Evolutionary conservation across 2,329 filamentous ascomycete genomes (phyloP).

Genomic region (Botrytis aclada): DNA sequence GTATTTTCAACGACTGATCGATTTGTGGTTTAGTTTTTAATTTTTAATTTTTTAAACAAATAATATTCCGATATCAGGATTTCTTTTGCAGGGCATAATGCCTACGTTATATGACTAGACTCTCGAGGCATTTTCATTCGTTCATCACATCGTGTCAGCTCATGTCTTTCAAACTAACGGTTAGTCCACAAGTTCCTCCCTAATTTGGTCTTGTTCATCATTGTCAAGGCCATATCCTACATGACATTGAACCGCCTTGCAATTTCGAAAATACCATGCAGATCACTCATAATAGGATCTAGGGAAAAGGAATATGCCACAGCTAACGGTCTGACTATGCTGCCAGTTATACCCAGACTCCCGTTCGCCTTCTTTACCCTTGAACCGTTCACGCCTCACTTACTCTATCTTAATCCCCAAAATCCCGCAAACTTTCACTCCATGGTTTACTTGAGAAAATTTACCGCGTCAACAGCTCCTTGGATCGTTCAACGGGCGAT

Average conservation of each 20-base stretch:
- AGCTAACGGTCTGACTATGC: not conserved
- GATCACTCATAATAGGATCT: not conserved
- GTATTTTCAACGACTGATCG: not conserved
- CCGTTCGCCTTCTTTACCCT: not conserved
- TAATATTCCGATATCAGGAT: not conserved
- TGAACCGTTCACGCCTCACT: not conserved
- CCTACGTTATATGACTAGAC: not conserved
- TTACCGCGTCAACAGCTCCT: not conserved
- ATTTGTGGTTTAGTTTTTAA: not conserved
- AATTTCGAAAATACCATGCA: not conserved
- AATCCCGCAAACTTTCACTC: not conserved
- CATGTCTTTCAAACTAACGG: not conserved
- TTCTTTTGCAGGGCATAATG: not conserved
- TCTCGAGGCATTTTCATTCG: not conserved
- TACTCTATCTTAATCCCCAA: not conserved
- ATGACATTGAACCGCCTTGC: not conserved
- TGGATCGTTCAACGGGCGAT: not conserved
- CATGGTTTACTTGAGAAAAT: not conserved
- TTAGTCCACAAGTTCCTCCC: not conserved
- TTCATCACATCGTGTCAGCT: not conserved
- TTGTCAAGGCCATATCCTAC: not conserved
- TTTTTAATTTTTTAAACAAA: not conserved
- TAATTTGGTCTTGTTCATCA: not conserved
- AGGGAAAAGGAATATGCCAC: not conserved
- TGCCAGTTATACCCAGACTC: not conserved